Evolutionary conservation across 768 basidiomycete species (phyloP).

Genomic region (Psilocybe tampanensis): DNA sequence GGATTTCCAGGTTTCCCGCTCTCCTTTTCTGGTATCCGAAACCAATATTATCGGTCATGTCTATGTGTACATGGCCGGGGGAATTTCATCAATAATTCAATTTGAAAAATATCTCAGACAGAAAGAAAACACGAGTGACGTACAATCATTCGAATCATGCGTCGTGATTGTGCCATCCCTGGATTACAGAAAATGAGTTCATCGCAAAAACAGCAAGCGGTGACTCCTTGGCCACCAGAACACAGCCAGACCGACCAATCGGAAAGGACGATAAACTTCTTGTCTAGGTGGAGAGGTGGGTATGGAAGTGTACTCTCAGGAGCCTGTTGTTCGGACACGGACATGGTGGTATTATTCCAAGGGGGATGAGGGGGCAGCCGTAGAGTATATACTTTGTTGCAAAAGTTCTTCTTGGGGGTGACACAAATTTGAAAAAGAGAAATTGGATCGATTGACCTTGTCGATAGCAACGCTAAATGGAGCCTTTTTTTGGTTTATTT

Average conservation of each 20-base stretch:
- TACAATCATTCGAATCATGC: constrained; percentile 92
- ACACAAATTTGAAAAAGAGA: too few relatives aligned
- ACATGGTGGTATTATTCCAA: constrained; percentile 24
- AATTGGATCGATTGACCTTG: constrained; percentile 6
- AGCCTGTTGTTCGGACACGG: constrained; percentile 30
- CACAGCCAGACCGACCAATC: constrained; percentile 75
- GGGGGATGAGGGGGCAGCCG: too few relatives aligned
- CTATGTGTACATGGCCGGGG: constrained; percentile 41
- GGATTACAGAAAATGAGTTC: constrained; percentile 11
- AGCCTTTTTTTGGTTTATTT: neutral
- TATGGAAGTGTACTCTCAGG: constrained; percentile 76
- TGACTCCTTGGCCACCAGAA: neutral
- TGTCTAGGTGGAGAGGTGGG: constrained; percentile 77
- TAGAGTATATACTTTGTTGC: neutral
- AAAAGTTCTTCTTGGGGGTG: neutral
- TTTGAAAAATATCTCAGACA: neutral
- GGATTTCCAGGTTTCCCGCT: constrained; percentile 71
- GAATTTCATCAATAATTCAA: neutral
- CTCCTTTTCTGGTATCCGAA: constrained; percentile 78
- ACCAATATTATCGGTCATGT: constrained; percentile 89
- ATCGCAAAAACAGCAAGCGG: constrained; percentile 1
- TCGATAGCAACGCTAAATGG: neutral
- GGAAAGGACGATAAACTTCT: constrained; percentile 84
- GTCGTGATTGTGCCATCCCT: constrained; percentile 96
- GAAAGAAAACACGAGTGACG: constrained; percentile 21